Percentiles rank a stretch among this genome's conserved stretches.
Evolutionary conservation across 2,329 filamentous ascomycete genomes (phyloP).

Genomic region (Exophiala alcalophila): DNA sequence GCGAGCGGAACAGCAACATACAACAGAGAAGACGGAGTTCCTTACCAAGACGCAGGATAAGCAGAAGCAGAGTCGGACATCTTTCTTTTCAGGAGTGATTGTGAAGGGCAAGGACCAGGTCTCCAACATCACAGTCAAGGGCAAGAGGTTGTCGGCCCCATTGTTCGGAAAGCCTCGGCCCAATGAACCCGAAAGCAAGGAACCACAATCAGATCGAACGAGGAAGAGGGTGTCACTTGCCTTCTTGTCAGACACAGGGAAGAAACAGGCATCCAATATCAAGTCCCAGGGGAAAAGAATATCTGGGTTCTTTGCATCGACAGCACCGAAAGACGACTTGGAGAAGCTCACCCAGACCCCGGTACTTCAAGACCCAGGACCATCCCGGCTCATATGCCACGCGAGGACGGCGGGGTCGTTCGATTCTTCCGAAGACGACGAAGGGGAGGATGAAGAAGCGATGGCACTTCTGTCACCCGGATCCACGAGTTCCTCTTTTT

Average conservation of each 20-base stretch:
- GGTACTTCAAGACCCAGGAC: background rate
- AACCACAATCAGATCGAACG: background rate
- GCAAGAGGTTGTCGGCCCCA: background rate
- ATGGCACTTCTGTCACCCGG: slow-evolving; percentile 4
- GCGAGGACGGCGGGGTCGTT: background rate
- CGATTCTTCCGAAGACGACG: background rate
- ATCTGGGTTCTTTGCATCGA: slow-evolving; percentile 3
- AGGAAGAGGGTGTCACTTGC: background rate
- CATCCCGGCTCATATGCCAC: background rate
- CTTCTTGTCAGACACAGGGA: background rate
- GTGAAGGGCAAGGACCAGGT: slow-evolving; percentile 5
- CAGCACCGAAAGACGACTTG: slow-evolving; percentile 2
- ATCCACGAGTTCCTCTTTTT: background rate
- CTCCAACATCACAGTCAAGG: background rate
- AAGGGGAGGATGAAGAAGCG: slow-evolving; percentile 1
- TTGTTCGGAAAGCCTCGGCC: background rate
- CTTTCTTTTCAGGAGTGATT: background rate
- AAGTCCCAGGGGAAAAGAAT: background rate
- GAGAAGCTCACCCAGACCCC: background rate
- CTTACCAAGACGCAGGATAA: slow-evolving; percentile 2
- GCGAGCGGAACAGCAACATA: background rate
- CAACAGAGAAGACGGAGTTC: slow-evolving; percentile 43
- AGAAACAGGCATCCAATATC: background rate
- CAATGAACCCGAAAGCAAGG: background rate
- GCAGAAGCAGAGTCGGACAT: slow-evolving; percentile 2